Conservation (phyloP, 2,329 filamentous ascomycete genomes). For the Pseudocercospora vitis region DNA sequence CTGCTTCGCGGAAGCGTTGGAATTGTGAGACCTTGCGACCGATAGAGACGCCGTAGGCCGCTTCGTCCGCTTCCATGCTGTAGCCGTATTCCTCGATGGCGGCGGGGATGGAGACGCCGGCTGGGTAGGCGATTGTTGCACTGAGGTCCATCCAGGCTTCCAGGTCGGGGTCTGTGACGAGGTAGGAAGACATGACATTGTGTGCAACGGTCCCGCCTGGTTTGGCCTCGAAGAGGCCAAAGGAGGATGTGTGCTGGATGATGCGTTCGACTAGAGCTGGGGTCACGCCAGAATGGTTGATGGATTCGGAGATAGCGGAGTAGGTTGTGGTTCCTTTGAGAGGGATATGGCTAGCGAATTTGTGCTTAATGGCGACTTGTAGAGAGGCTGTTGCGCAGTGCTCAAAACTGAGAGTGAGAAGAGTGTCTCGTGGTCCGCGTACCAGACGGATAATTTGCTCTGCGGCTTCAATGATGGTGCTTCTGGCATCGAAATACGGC, state of each 20-base stretch:
- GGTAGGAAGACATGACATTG: slow-evolving; percentile 22
- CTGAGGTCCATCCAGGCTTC: slow-evolving; percentile 28
- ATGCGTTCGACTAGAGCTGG: slow-evolving; percentile 24
- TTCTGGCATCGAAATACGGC: slow-evolving; percentile 14
- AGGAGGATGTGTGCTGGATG: slow-evolving; percentile 24
- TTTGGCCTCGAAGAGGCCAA: slow-evolving; percentile 23
- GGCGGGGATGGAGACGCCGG: slow-evolving; percentile 24
- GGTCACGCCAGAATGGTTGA: slow-evolving; percentile 14
- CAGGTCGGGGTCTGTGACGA: slow-evolving; percentile 29
- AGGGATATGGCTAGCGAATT: slow-evolving; percentile 12
- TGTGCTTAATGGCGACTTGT: slow-evolving; percentile 13
- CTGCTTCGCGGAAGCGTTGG: slow-evolving; percentile 25
- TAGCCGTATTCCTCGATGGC: slow-evolving; percentile 26
- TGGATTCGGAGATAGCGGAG: slow-evolving; percentile 11
- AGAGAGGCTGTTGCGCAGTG: slow-evolving; percentile 13
- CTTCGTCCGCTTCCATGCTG: slow-evolving; percentile 26
- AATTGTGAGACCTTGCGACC: slow-evolving; percentile 27
- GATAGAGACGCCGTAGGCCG: slow-evolving; percentile 24
- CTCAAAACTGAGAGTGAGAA: slow-evolving; percentile 11
- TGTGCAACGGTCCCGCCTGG: slow-evolving; percentile 21
- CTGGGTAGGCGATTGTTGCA: slow-evolving; percentile 26
- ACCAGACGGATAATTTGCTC: slow-evolving; percentile 18
- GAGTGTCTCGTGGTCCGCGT: slow-evolving; percentile 11
- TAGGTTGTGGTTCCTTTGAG: slow-evolving; percentile 15
- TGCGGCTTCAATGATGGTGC: slow-evolving; percentile 15